Evolutionary conservation across 257 asterid species (phyloP).

Genomic region (Solanum phureja): DNA sequence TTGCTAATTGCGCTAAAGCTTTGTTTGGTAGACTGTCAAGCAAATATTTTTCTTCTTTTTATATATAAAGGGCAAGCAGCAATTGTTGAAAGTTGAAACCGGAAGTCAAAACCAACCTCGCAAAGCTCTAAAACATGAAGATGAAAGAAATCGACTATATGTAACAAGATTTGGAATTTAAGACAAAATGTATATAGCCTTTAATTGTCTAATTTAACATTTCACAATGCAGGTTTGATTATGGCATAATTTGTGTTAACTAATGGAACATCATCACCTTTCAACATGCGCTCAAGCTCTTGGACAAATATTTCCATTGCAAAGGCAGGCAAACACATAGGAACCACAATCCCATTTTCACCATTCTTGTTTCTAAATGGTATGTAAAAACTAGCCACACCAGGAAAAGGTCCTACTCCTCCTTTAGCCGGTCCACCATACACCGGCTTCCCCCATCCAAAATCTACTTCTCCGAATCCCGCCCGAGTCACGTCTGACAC

Average conservation of each 20-base stretch:
- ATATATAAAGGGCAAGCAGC: no score
- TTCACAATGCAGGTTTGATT: constrained; percentile 25
- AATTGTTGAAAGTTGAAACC: no score
- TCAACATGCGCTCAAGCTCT: constrained; percentile 34
- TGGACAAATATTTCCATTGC: constrained; percentile 45
- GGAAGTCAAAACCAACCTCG: no score
- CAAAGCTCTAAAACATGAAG: no score
- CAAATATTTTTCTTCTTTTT: no score
- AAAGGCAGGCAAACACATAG: constrained; percentile 34
- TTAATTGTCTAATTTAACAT: no score
- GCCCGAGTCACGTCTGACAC: constrained; percentile 40
- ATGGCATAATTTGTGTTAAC: neutral
- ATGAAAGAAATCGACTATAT: no score
- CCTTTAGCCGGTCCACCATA: constrained; percentile 54
- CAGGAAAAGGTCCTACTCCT: constrained; percentile 44
- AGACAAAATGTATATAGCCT: neutral
- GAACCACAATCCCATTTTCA: constrained; percentile 42
- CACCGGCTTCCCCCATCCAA: constrained; percentile 60
- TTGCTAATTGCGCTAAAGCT: no score
- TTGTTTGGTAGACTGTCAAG: no score
- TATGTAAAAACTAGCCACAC: constrained; percentile 33
- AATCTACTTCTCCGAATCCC: constrained; percentile 44
- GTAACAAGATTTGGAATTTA: neutral
- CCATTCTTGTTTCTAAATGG: constrained; percentile 37
- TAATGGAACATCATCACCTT: constrained; percentile 1